Base-by-base conservation (phyloP, 345 rosid genomes). In the Turritis glabra region DNA sequence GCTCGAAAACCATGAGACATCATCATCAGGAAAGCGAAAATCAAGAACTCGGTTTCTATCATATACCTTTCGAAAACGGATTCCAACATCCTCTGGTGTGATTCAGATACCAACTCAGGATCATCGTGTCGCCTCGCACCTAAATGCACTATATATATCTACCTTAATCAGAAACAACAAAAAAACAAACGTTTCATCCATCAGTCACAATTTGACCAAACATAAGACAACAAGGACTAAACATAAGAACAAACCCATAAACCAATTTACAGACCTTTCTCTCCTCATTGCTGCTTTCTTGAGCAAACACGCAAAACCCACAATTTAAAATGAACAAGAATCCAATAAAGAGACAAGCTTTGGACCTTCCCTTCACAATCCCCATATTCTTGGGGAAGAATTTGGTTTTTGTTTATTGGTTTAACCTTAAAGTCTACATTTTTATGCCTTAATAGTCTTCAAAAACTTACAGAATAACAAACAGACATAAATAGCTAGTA, bases 51-150 rank as follows among this genome's bases (percentile, higher is more conserved):
- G 12, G 4, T 44, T 58, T 19, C 30, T 60, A 11, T 64, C 10
- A 32, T 35, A 44, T 68, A 86, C 87, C 86, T 84, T 60, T 82
- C 86, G 17, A 84, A 47, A 35, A 82, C 64, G 21, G 67, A 46
- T 32, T 79, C 77, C 52, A 86, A 73, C 71, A 82, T 71, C 67
- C 64, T 38, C 21, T 80, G 76, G 58, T 86, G 86, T 38, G 62
- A 74, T 53, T 75, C 71, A 7, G 77, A 65, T 41, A 76, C 80
- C 58, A 50, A 22, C 6, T 51, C 69, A 62, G 84, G 82, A 80
- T 82, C 86, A 44, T 80, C 84, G 62, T 79, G 71, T 68, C 48
- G 70, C 64, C 74, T 84, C 57, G 21, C 85, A 52, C 90, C 87
- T 81, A 86, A 74, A 52, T 84, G 75, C 38, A 86, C 90, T 51